These are phyloP conservation scores for Ustilago hordei DNA, from an alignment of 1,284 basidiomycete genomes.

Conservation along the genomic window DNA sequence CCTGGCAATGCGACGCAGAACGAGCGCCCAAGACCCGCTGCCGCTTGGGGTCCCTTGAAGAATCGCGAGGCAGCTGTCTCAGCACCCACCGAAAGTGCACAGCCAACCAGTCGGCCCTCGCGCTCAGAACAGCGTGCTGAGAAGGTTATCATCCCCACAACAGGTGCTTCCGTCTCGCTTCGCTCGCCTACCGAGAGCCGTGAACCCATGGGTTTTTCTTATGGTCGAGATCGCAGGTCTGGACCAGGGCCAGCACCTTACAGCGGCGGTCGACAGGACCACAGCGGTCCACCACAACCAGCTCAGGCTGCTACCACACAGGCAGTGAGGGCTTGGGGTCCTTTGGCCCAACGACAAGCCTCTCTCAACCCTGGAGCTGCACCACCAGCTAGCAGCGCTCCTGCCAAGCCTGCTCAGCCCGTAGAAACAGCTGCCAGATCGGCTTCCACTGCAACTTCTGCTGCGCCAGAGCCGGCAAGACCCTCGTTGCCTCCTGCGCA, in stretches of 20 bases:
- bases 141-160: slow-evolving; percentile 51
- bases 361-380: slow-evolving; percentile 48
- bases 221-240: slow-evolving; percentile 41
- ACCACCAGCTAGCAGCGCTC: slow-evolving; percentile 15
- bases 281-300: slow-evolving; percentile 13
- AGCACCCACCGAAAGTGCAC: slow-evolving; percentile 18
- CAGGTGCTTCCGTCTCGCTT: slow-evolving; percentile 48
- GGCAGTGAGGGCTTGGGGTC: slow-evolving; percentile 61
- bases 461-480: slow-evolving; percentile 15
- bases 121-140: slow-evolving; percentile 44
- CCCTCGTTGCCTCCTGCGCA: slow-evolving; percentile 17
- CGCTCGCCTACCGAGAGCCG: slow-evolving; percentile 46
- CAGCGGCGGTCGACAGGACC: slow-evolving; percentile 28
- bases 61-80: slow-evolving; percentile 26
- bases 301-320: slow-evolving; percentile 25
- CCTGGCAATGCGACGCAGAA: slow-evolving; percentile 7
- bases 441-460: slow-evolving; percentile 9
- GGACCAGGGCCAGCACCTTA: slow-evolving; percentile 22
- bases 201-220: slow-evolving; percentile 22
- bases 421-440: slow-evolving; percentile 22
- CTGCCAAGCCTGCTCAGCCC: slow-evolving; percentile 13
- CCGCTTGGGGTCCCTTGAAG: slow-evolving; percentile 35
- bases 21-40: slow-evolving; percentile 25
- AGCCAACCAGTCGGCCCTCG: slow-evolving; percentile 22
- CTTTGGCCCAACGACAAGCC: slow-evolving; percentile 60